Evolutionary conservation across 352 stramenopile genomes (phyloP), one percentile per base, ranked within the genome.

Genomic region (Phytophthora palmivora): DNA sequence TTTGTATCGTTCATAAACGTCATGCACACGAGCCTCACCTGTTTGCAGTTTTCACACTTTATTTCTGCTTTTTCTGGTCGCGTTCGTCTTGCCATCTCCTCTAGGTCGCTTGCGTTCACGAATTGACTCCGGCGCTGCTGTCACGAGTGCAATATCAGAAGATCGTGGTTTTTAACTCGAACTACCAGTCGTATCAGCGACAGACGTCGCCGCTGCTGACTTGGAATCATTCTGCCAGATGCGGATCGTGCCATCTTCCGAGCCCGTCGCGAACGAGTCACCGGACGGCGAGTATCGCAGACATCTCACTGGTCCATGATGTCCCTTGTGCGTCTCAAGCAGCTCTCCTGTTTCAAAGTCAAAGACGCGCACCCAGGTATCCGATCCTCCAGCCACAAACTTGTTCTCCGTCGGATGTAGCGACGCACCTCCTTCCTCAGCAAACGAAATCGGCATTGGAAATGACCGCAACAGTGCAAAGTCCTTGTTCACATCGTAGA

Each of bases 291-390:
- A 74, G 84, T 98, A 99, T 37, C 97, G 88, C 62, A 99, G 70
- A 91, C 97, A 99, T 55, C 96, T 84, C 67, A 99, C 92, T 10
- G 97, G 97, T 5, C 97, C 97, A 68, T 99, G 97, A 82, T 99
- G 97, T 58, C 97, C 97, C 79, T 99, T 99, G 78, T 98, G 91
- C 66, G 88, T 98, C 78, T 98, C 92, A 14, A 99, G 72, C 63
- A 98, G 62, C 55, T 96, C 76, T 7, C 97, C 96, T 1, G 82
- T 95, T 11, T 85, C 59, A 63, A 86, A 97, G 70, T 99, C 93
- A 72, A 99, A 99, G 28, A 98, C 95, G 32, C 96, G 89, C 26
- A 99, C 95, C 96, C 95, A 98, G 57, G 98, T 94, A 77, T 99
- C 97, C 14, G 88, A 97, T 11, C 92, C 92, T 19, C 93, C 92